Conservation (phyloP, 83 land plant genomes). For the Picea mariana region DNA sequence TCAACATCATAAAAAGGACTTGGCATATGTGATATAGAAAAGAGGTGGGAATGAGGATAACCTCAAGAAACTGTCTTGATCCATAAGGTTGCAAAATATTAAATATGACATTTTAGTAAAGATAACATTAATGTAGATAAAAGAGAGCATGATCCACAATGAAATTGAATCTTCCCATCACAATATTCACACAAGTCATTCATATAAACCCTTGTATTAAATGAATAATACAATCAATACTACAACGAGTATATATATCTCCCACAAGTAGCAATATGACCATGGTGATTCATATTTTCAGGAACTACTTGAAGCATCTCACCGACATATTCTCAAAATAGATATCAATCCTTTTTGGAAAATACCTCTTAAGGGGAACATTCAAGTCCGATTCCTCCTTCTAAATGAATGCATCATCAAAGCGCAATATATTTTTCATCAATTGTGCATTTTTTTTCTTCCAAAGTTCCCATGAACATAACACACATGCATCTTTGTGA, state of each 20-base stretch:
- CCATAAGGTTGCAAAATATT: too few species aligned
- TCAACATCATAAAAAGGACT: too few species aligned
- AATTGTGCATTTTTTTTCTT: conserved; percentile 33
- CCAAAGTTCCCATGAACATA: conserved; percentile 61
- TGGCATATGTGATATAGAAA: too few species aligned
- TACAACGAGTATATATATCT: background rate
- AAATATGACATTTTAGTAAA: too few species aligned
- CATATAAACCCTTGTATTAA: too few species aligned
- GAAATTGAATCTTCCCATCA: too few species aligned
- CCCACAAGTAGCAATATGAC: conserved; percentile 57
- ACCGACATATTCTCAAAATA: conserved; percentile 68
- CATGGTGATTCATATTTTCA: conserved; percentile 47
- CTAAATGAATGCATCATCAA: conserved; percentile 51
- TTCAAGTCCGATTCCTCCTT: conserved; percentile 38
- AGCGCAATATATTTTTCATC: conserved; percentile 35
- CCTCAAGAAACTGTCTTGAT: too few species aligned
- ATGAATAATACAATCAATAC: too few species aligned
- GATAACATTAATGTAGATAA: too few species aligned
- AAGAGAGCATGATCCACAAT: too few species aligned
- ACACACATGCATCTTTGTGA: conserved; percentile 43
- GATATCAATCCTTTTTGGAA: conserved; percentile 66
- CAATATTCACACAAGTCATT: too few species aligned
- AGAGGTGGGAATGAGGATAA: too few species aligned
- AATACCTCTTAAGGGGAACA: conserved; percentile 53
- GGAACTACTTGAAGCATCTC: conserved; percentile 63